These are phyloP conservation scores for Raffaelea arxii DNA, from an alignment of 2,329 filamentous ascomycete species.

Conservation along the genomic window DNA sequence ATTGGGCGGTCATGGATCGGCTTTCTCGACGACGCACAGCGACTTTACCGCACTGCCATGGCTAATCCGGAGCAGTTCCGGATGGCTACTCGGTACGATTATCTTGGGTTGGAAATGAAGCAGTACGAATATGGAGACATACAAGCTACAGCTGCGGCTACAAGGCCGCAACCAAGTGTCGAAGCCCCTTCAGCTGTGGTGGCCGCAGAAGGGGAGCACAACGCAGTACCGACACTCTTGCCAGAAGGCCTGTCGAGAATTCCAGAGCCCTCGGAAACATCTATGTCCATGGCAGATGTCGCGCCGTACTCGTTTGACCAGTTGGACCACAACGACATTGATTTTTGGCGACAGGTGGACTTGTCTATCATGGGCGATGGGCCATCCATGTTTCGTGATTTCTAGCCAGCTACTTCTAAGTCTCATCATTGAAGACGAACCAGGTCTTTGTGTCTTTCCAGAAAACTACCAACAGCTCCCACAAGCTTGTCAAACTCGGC, in stretches of 20 bases:
- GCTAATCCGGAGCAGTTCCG: not conserved
- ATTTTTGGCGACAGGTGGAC: not conserved
- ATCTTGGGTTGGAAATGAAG: not conserved
- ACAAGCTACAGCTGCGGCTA: not conserved
- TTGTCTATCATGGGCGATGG: not conserved
- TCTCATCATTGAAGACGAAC: not conserved
- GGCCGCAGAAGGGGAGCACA: too few relatives aligned
- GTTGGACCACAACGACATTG: not conserved
- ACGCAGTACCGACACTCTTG: too few relatives aligned
- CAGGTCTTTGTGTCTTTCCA: not conserved
- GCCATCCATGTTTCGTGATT: not conserved
- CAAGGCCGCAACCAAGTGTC: too few relatives aligned
- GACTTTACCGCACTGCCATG: not conserved
- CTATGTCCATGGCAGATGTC: too few relatives aligned
- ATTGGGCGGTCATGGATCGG: not conserved
- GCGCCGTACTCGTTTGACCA: not conserved
- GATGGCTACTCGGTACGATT: not conserved
- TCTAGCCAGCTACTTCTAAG: not conserved
- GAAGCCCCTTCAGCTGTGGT: too few relatives aligned
- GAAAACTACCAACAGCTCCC: not conserved
- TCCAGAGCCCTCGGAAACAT: too few relatives aligned
- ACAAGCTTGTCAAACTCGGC: conserved; percentile 1
- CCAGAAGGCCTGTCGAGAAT: too few relatives aligned
- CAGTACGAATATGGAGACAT: not conserved
- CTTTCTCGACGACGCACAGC: not conserved